Conservation (phyloP, 441 rosid species). For the Adansonia madagascariensis region DNA sequence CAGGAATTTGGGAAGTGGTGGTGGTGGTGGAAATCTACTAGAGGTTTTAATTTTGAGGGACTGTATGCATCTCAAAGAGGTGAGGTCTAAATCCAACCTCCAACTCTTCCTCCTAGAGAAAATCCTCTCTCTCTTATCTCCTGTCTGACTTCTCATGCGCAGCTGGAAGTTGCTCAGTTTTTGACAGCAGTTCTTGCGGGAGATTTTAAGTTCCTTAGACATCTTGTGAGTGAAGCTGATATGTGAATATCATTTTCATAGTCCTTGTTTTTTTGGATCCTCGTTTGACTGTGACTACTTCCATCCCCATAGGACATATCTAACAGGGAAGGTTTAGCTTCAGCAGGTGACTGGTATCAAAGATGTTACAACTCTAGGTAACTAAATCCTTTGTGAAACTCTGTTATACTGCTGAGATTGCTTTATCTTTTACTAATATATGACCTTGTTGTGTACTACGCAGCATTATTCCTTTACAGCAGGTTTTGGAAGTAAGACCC, state of each 20-base stretch:
- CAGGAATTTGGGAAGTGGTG: conserved; percentile 57
- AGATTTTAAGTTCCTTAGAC: conserved; percentile 58
- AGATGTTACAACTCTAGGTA: conserved; percentile 61
- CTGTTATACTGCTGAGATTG: background rate
- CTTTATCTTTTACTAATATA: background rate
- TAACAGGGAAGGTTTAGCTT: conserved; percentile 70
- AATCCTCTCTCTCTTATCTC: background rate
- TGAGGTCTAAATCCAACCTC: conserved; percentile 22
- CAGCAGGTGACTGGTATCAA: conserved; percentile 60
- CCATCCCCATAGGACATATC: conserved; percentile 58
- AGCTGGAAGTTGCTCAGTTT: conserved; percentile 64
- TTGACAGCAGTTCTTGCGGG: conserved; percentile 52
- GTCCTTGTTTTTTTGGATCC: conserved; percentile 1
- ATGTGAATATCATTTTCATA: conserved; percentile 6
- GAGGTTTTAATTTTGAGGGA: conserved; percentile 67
- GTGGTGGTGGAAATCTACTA: conserved; percentile 50
- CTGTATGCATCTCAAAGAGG: conserved; percentile 80
- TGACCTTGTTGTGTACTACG: conserved; percentile 25
- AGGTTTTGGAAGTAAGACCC: conserved; percentile 64
- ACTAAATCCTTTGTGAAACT: conserved; percentile 8
- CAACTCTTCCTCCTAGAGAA: conserved; percentile 7
- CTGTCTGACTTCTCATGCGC: conserved; percentile 26
- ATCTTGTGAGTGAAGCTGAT: conserved; percentile 52
- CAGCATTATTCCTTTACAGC: conserved; percentile 60
- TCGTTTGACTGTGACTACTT: conserved; percentile 25